These are phyloP conservation scores for Lachnellula arida DNA, from an alignment of 2,329 filamentous ascomycete species.

Conservation along the genomic window DNA sequence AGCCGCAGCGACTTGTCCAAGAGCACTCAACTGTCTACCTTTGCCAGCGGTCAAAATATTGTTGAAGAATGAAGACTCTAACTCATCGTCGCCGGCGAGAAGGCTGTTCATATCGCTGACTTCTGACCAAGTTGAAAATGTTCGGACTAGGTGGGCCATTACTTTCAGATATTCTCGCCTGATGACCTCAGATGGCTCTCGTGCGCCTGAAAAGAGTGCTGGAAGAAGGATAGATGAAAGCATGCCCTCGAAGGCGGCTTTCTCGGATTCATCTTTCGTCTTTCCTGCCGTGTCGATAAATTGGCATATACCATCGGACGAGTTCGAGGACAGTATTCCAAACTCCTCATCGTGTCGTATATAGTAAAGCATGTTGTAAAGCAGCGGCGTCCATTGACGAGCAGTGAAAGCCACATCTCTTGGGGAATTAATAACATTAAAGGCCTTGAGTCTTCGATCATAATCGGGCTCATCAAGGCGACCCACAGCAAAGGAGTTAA, in stretches of 20 bases:
- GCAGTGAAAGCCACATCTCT: conserved; percentile 56
- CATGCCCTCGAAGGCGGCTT: conserved; percentile 50
- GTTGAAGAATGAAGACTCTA: conserved; percentile 74
- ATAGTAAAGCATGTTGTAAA: conserved; percentile 87
- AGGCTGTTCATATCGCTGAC: conserved; percentile 71
- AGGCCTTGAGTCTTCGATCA: conserved; percentile 72
- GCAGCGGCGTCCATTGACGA: conserved; percentile 78
- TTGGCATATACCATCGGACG: conserved; percentile 72
- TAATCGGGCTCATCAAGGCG: conserved; percentile 86
- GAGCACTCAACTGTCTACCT: conserved; percentile 76
- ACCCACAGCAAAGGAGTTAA: conserved; percentile 72
- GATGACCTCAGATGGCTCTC: conserved; percentile 77
- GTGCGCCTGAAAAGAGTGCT: conserved; percentile 69
- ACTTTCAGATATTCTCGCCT: conserved; percentile 77
- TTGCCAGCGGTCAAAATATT: conserved; percentile 90
- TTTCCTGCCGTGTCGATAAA: conserved; percentile 63
- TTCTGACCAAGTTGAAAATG: conserved; percentile 63
- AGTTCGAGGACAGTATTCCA: conserved; percentile 73
- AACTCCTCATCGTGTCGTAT: conserved; percentile 85
- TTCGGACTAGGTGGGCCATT: conserved; percentile 71
- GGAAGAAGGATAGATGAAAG: conserved; percentile 65
- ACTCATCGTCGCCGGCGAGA: conserved; percentile 56
- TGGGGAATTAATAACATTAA: conserved; percentile 63
- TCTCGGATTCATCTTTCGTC: conserved; percentile 37
- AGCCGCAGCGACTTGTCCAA: conserved; percentile 69